Percentiles rank a stretch among this genome's conserved stretches.
These are phyloP conservation scores for Ascochyta clinopodiicola DNA, from an alignment of 2,329 filamentous ascomycete genomes.

Conservation along the genomic window DNA sequence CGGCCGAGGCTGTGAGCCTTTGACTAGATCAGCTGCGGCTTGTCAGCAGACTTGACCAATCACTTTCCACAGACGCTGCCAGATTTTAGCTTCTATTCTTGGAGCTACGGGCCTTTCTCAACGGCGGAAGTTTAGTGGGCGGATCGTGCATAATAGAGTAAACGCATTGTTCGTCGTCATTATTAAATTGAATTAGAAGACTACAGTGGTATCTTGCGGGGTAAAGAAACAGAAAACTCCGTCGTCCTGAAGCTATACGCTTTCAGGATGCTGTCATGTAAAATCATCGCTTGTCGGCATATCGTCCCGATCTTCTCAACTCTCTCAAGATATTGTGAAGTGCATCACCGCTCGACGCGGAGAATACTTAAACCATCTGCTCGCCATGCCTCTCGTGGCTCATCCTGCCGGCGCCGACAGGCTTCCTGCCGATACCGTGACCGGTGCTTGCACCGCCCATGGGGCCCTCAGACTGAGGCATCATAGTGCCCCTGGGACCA, in stretches of 20 bases:
- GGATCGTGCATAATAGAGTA: too few relatives aligned
- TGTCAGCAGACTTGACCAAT: too few relatives aligned
- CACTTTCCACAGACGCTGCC: too few relatives aligned
- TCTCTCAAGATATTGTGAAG: too few relatives aligned
- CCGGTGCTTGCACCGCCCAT: slow-evolving; percentile 27
- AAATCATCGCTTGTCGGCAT: background rate
- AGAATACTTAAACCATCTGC: slow-evolving; percentile 36
- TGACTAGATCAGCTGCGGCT: too few relatives aligned
- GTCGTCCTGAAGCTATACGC: background rate
- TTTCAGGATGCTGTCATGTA: background rate
- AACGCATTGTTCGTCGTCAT: background rate
- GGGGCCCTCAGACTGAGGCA: slow-evolving; percentile 36
- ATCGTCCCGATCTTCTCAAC: background rate
- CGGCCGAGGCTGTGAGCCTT: too few relatives aligned
- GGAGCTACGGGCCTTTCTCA: too few relatives aligned
- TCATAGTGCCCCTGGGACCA: slow-evolving; percentile 44
- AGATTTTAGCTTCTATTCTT: too few relatives aligned
- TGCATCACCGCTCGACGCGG: too few relatives aligned
- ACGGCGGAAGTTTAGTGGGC: too few relatives aligned
- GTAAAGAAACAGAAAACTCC: background rate
- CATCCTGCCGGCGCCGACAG: slow-evolving; percentile 32
- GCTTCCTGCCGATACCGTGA: slow-evolving; percentile 40
- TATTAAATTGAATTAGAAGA: background rate
- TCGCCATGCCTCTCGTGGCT: slow-evolving; percentile 26
- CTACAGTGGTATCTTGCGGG: slow-evolving; percentile 14